Base-by-base conservation (phyloP, 129 eudicot species). In the Arctium minus region DNA sequence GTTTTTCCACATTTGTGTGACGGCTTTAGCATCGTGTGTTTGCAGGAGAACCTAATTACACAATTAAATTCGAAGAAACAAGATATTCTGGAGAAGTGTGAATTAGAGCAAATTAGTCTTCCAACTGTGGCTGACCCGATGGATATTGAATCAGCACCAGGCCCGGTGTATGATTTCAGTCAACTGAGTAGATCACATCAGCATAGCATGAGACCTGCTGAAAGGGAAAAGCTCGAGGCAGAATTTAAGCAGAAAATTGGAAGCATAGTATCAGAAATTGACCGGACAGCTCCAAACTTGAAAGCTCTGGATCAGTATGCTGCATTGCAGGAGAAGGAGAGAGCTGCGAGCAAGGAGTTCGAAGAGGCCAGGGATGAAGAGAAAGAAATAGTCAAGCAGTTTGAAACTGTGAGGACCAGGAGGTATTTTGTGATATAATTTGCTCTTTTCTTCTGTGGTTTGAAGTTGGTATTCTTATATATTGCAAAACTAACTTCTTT, bases 231-330 rank as follows among this genome's bases (percentile, higher is more conserved):
- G 88, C 85, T 82, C 37, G 99, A 96, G 76, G 94, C 85, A 9
- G 98, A 96, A 65, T 93, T 93, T 75, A 89, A 85, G 32, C 97
- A 93, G 73, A 96, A 93, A 86, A 92, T 93, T 70, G 91, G 91
- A 76, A 87, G 87, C 80, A 77, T 96, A 74, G 78, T 84, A 13
- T 88, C 98, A 30, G 97, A 96, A 82, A 96, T 96, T 70, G 99
- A 91, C 81, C 88, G 90, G 83, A 93, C 98, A 8, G 97, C 99
- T 72, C 99, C 99, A 15, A 96, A 96, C 85, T 87, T 96, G 75
- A 96, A 96, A 89, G 99, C 98, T 76, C 82, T 96, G 72, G 99
- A 96, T 79, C 99, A 96, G 33, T 96, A 93, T 48, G 97, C 91
- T 77, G 93, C 89, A 78, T 87, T 96, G 74, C 88, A 83, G 81